Evolutionary conservation across 2,329 filamentous ascomycete species (phyloP), one percentile per base, ranked within the genome.

Genomic region (Monilinia aucupariae): DNA sequence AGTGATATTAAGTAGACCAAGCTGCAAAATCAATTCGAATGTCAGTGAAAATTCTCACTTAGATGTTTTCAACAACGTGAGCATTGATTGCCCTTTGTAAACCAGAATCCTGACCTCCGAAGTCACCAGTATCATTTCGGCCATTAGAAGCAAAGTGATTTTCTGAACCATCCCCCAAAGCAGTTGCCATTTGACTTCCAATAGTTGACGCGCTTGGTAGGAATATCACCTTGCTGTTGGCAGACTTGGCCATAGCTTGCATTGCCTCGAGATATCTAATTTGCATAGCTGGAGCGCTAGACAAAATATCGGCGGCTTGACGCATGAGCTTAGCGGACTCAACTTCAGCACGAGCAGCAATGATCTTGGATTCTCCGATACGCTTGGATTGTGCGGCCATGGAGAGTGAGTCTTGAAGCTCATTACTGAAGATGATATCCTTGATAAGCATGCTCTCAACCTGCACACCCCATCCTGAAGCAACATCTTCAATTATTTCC

Each of bases 391-490:
- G 94, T 4, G 94, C 94, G 47, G 94, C 94, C 94, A 99, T 97
- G 74, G 91, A 96, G 56, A 99, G 85, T 22, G 90, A 94, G 73
- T 97, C 93, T 78, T 99, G 94, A 51, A 99, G 83, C 70, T 97
- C 94, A 74, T 91, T 86, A 78, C 87, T 92, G 85, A 99, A 99
- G 75, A 97, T 90, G 74, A 99, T 96, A 77, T 99, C 94, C 80
- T 99, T 97, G 84, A 99, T 93, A 70, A 99, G 86, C 93, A 99
- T 99, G 73, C 88, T 92, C 82, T 97, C 94, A 64, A 97, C 94
- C 74, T 91, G 86, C 9, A 96, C 93, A 78, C 94, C 94, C 94
- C 94, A 99, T 65, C 91, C 91, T 13, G 85, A 81, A 7, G 94
- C 93, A 1, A 96, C 94, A 70, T 97, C 92, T 74, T 97, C 94